Conservation (phyloP, 2,329 filamentous ascomycete species). For the Cephalotrichum gorgonifer region DNA sequence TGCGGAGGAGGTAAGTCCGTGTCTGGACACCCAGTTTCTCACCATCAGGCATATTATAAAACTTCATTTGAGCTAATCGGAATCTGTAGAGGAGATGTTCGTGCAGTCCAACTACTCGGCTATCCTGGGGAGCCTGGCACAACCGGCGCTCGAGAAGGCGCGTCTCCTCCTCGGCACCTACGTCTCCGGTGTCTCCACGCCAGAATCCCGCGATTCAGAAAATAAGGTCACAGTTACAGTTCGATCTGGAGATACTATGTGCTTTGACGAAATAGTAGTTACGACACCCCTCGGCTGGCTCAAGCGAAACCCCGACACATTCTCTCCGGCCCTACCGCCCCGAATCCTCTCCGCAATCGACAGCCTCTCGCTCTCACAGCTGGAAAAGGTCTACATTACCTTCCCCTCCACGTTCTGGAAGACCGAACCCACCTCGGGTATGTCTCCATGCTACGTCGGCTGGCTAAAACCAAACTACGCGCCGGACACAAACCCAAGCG, state of each 20-base stretch:
- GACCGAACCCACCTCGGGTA: no score
- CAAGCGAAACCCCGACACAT: conserved; percentile 45
- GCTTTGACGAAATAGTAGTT: conserved; percentile 58
- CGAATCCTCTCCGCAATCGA: conserved; percentile 48
- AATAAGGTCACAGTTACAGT: background rate
- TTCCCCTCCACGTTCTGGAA: conserved; percentile 72
- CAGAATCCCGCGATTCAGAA: background rate
- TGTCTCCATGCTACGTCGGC: conserved; percentile 25
- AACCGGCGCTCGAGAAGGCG: conserved; percentile 43
- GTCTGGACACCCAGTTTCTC: background rate
- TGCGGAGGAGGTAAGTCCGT: conserved; percentile 51
- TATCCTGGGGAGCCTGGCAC: conserved; percentile 46
- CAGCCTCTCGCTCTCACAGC: conserved; percentile 57
- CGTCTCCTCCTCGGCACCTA: conserved; percentile 25
- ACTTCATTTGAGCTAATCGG: no score
- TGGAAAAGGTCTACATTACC: conserved; percentile 61
- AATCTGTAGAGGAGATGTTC: no score
- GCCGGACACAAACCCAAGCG: conserved; percentile 36
- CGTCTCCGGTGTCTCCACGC: background rate
- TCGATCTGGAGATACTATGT: conserved; percentile 18
- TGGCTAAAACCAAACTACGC: background rate
- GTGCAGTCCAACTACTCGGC: conserved; percentile 48
- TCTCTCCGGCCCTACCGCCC: conserved; percentile 46
- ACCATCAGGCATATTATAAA: conserved; percentile 27
- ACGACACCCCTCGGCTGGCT: conserved; percentile 61